Base-by-base conservation (phyloP, 2,329 filamentous ascomycete species). In the Periconia digitata region DNA sequence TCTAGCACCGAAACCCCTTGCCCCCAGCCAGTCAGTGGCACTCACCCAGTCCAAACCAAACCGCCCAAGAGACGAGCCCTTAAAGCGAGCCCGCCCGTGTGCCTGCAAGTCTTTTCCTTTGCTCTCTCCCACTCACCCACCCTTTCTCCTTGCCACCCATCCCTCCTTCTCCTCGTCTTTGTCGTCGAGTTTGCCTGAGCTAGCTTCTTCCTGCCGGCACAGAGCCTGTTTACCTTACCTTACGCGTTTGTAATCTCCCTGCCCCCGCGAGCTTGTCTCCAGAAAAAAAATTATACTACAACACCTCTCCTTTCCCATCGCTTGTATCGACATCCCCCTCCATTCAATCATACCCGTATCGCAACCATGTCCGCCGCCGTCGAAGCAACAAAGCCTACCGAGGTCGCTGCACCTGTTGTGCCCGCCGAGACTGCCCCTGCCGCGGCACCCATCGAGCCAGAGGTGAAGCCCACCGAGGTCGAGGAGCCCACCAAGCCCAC, bases 311-410 rank as follows among this genome's bases (percentile, higher is more conserved):
- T 15, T 38, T 39, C 35, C 49, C 39, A 43, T 23, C n/a, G 29
- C 21, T 45, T 40, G 15, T 40, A 39, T 34, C 45, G 36, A 21
- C 44, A 42, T 43, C 32, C 41, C 47, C 32, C 27, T 32, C n/a
- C 27, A 32, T 32, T 32, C 27, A 32, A 15, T 32, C 51, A 46
- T 36, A 50, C 53, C 40, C 46, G 41, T 38, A 49, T 49, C 56
- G 57, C 72, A 77, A 81, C 66, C 79, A 90, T 90, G 86, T 67
- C 64, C 58, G 84, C 87, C 76, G 84, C 87, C 76, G 85, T 86
- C 76, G 86, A 90, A 69, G 79, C 78, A 73, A 81, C 85, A 74
- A 90, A 90, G 79, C 81, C 64, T 46, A 47, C 61, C 44, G 58
- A 61, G 54, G 38, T 21, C 38, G 57, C 50, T 38, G 77, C 66